These are phyloP conservation scores for Alternaria ethzedia DNA, from an alignment of 2,329 filamentous ascomycete species.

Conservation along the genomic window DNA sequence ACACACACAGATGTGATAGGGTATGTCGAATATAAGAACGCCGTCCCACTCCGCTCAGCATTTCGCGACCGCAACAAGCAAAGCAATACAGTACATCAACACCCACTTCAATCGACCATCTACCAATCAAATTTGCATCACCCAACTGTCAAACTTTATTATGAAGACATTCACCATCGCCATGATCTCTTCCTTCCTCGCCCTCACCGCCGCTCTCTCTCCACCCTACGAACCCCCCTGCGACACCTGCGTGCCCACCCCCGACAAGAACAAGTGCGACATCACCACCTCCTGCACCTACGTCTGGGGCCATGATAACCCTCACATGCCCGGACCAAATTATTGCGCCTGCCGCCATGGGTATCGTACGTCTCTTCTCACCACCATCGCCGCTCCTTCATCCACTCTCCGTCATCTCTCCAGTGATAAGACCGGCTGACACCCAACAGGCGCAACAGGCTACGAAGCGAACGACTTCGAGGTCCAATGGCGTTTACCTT, in stretches of 20 bases:
- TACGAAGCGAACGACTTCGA: not conserved
- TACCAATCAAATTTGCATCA: not conserved
- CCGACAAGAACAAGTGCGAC: slow-evolving; percentile 47
- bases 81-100: not conserved
- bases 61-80: accelerated
- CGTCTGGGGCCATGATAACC: slow-evolving; percentile 8
- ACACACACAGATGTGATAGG: not conserved
- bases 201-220: not conserved
- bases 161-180: not conserved
- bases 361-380: not conserved
- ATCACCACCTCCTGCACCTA: slow-evolving; percentile 53
- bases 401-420: too few species aligned
- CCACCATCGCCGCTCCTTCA: too few species aligned
- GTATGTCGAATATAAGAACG: not conserved
- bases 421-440: not conserved
- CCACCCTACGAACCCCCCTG: not conserved
- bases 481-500: not conserved
- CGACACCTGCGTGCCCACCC: not conserved
- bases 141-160: not conserved
- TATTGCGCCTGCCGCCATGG: slow-evolving; percentile 4
- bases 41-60: accelerated
- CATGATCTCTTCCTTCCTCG: not conserved
- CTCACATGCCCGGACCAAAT: not conserved
- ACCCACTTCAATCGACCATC: not conserved
- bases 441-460: not conserved